phyloP scores from a whole-genome alignment of 2,329 filamentous ascomycete genomes.

The Coniochaeta sp. region DNA sequence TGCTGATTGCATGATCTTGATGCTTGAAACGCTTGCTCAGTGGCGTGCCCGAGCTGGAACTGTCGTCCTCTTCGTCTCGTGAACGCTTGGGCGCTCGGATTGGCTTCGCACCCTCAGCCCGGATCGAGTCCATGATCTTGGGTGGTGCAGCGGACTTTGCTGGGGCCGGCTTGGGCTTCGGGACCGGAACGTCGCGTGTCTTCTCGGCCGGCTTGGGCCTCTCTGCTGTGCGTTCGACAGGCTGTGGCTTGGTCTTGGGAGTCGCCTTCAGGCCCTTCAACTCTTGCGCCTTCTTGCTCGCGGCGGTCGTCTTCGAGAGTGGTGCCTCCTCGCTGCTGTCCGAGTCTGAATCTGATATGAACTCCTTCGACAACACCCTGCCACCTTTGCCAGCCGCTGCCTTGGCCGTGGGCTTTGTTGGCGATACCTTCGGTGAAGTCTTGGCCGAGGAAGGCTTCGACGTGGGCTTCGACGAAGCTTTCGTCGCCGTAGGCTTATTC shows the following conservation, averaged over 20 bases:
- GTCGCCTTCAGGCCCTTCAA: slow-evolving; percentile 4
- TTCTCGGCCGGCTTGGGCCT: slow-evolving; percentile 14
- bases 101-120: slow-evolving; percentile 17
- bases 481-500: slow-evolving; percentile 26
- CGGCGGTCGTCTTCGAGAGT: slow-evolving; percentile 23
- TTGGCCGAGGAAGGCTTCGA: slow-evolving; percentile 25
- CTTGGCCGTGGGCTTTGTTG: slow-evolving; percentile 27
- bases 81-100: slow-evolving; percentile 39
- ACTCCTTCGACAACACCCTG: slow-evolving; percentile 46
- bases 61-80: slow-evolving; percentile 47
- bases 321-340: slow-evolving; percentile 45
- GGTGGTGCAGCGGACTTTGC: slow-evolving; percentile 2
- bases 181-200: slow-evolving; percentile 13
- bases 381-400: slow-evolving; percentile 29
- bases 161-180: slow-evolving; percentile 29
- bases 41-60: slow-evolving; percentile 52
- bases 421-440: slow-evolving; percentile 26
- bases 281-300: slow-evolving; percentile 7
- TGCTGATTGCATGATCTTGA: slow-evolving; percentile 23
- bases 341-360: slow-evolving; percentile 47
- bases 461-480: slow-evolving; percentile 25
- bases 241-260: slow-evolving; percentile 10
- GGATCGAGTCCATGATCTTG: slow-evolving; percentile 24
- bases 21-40: slow-evolving; percentile 50
- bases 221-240: slow-evolving; percentile 16